These are phyloP conservation scores for Leishmania arabica DNA, from an alignment of 208 protist species.

Conservation along the genomic window DNA sequence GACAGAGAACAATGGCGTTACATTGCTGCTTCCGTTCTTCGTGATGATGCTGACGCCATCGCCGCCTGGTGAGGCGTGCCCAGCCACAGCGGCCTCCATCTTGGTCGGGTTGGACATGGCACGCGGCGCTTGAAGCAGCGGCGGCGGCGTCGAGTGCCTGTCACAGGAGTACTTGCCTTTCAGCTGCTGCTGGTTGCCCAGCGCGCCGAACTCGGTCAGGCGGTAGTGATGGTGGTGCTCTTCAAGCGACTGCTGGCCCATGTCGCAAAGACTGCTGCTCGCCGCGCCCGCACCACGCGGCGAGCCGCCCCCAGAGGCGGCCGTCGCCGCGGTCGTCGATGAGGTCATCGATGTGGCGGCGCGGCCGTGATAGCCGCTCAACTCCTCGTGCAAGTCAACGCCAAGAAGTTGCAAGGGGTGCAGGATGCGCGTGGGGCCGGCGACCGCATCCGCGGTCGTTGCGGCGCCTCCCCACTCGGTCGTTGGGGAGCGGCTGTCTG, in stretches of 20 bases:
- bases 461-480: background rate
- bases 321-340: background rate
- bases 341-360: background rate
- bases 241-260: conserved; percentile 32
- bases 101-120: background rate
- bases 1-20: background rate
- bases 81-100: background rate
- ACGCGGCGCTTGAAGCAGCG: background rate
- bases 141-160: background rate
- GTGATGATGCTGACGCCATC: background rate
- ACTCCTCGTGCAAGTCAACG: background rate
- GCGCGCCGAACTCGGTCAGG: conserved; percentile 15
- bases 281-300: background rate
- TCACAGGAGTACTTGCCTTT: background rate
- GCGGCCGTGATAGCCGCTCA: background rate
- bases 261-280: conserved; percentile 21
- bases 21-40: background rate
- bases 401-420: conserved; percentile 1
- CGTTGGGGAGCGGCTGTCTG: background rate
- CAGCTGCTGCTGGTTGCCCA: conserved; percentile 11
- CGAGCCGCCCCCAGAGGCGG: conserved; percentile 13
- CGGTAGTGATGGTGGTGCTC: conserved; percentile 33
- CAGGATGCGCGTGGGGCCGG: conserved; percentile 13
- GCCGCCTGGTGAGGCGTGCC: background rate
- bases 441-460: background rate